phyloP scores from a whole-genome alignment of 1,139 yeast species.

The Blastobotrys raffinosifermentans region DNA sequence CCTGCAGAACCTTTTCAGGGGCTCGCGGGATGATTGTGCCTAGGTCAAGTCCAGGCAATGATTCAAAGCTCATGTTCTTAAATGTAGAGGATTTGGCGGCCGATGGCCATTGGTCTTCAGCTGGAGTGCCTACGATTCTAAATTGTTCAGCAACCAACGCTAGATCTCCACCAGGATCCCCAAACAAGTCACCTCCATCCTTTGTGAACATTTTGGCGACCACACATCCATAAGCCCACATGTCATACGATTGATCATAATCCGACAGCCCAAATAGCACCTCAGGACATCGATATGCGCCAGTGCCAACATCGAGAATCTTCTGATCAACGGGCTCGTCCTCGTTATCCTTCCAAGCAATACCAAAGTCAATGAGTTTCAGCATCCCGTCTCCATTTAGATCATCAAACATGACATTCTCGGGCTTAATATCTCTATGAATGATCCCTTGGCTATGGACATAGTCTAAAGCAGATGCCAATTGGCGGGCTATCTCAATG shows the following conservation, averaged over 20 bases:
- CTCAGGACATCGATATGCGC: conserved; percentile 81
- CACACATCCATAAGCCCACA: conserved; percentile 76
- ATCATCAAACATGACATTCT: conserved; percentile 52
- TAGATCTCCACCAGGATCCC: conserved; percentile 49
- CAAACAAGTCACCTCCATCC: conserved; percentile 40
- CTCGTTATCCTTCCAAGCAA: conserved; percentile 45
- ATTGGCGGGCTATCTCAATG: conserved; percentile 36
- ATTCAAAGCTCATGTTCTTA: conserved; percentile 34
- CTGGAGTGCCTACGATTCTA: conserved; percentile 64
- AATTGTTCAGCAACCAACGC: conserved; percentile 59
- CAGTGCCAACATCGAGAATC: conserved; percentile 67
- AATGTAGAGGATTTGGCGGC: conserved; percentile 39
- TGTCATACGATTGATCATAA: conserved; percentile 61
- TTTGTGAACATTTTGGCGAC: conserved; percentile 46
- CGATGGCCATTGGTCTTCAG: conserved; percentile 44
- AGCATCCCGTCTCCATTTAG: conserved; percentile 8
- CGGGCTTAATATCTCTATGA: conserved; percentile 84
- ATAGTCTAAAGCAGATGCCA: conserved; percentile 46
- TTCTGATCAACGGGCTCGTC: conserved; percentile 46
- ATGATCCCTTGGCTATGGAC: conserved; percentile 59
- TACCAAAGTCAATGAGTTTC: conserved; percentile 67
- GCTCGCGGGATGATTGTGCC: conserved; percentile 36
- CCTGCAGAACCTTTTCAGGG: conserved; percentile 20
- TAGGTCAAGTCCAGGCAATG: conserved; percentile 31
- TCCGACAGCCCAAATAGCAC: conserved; percentile 60